phyloP scores from a whole-genome alignment of 148 eudicot species.

The Pouteria glomerata region DNA sequence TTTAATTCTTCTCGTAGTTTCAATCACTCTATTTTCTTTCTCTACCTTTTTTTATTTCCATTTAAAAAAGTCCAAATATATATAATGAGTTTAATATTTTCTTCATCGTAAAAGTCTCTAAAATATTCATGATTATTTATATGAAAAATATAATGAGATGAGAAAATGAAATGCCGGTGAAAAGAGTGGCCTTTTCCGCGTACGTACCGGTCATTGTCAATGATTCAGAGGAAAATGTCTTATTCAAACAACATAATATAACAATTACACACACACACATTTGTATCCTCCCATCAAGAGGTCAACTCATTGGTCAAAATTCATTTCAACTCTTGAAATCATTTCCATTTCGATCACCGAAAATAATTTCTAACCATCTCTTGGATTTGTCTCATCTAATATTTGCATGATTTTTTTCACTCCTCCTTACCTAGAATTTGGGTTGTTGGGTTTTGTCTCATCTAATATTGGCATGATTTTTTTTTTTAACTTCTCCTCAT shows the following conservation, averaged over 20 bases:
- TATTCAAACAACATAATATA: conserved; percentile 15
- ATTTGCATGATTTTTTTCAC: conserved; percentile 7
- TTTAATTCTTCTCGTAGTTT: too few relatives aligned
- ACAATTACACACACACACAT: conserved; percentile 16
- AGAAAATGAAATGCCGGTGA: neutral
- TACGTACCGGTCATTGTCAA: conserved; percentile 10
- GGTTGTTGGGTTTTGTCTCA: conserved; percentile 13
- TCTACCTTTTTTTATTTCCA: too few relatives aligned
- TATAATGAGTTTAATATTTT: too few relatives aligned
- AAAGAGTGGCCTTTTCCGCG: conserved; percentile 1
- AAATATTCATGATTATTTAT: too few relatives aligned
- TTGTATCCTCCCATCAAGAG: conserved; percentile 6
- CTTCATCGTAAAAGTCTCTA: too few relatives aligned
- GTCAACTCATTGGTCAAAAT: neutral
- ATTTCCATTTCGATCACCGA: conserved; percentile 12
- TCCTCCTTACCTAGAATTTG: neutral
- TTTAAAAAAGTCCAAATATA: too few relatives aligned
- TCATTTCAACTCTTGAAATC: conserved; percentile 14
- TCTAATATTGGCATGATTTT: conserved; percentile 7
- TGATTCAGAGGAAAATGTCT: conserved; percentile 4
- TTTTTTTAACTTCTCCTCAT: neutral
- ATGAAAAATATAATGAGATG: too few relatives aligned
- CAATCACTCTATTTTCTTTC: too few relatives aligned
- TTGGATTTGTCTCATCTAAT: conserved; percentile 12
- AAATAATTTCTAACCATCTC: neutral